These are phyloP conservation scores for Arthrobotrys entomopaga DNA, from an alignment of 2,329 filamentous ascomycete species.

Conservation along the genomic window DNA sequence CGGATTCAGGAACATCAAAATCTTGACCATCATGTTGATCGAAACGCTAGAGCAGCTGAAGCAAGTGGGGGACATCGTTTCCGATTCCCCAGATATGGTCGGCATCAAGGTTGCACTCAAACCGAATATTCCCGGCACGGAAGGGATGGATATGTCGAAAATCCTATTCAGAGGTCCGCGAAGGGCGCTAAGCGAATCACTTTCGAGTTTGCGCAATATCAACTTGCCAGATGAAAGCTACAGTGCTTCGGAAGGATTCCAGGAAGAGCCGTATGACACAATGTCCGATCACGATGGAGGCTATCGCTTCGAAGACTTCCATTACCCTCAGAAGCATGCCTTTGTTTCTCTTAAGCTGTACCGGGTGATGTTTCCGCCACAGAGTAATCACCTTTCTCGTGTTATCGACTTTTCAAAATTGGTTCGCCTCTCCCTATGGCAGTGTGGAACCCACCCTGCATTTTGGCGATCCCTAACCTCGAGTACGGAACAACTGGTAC, in stretches of 20 bases:
- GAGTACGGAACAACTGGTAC: constrained; percentile 45
- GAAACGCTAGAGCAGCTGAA: constrained; percentile 50
- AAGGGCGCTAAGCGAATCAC: constrained; percentile 45
- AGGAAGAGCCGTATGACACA: constrained; percentile 52
- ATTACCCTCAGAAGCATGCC: constrained; percentile 54
- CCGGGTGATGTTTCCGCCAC: constrained; percentile 54
- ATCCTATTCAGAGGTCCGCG: constrained; percentile 50
- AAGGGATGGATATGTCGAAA: constrained; percentile 55
- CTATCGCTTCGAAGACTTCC: constrained; percentile 51
- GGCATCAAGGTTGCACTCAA: constrained; percentile 55
- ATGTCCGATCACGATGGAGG: constrained; percentile 50
- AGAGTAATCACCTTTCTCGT: constrained; percentile 52
- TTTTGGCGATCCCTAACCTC: constrained; percentile 54
- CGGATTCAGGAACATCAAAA: constrained; percentile 54
- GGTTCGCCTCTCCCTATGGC: constrained; percentile 51
- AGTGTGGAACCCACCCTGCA: constrained; percentile 51
- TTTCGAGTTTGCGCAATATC: constrained; percentile 51
- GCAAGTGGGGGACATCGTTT: constrained; percentile 55
- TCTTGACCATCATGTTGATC: constrained; percentile 55
- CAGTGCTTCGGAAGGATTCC: constrained; percentile 52
- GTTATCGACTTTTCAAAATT: constrained; percentile 54
- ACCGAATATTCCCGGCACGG: constrained; percentile 51
- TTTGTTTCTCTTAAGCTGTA: constrained; percentile 54
- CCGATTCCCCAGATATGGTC: constrained; percentile 54
- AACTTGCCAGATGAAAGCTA: constrained; percentile 54